Conservation (phyloP, 768 basidiomycete genomes). For the Cyclocybe aegerita region DNA sequence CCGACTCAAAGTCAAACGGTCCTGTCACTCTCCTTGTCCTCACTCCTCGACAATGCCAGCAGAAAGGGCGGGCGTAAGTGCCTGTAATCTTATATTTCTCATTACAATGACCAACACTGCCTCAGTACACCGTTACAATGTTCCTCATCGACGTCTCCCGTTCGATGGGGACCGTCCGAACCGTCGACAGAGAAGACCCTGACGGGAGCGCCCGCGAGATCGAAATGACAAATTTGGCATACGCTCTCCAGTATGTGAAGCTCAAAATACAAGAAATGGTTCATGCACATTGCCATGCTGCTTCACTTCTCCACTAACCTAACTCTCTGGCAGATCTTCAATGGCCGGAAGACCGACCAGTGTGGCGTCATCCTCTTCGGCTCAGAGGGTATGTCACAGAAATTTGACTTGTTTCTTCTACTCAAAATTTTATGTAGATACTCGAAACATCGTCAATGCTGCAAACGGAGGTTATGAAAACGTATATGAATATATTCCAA, state of each 20-base stretch:
- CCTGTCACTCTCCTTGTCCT: constrained; percentile 9
- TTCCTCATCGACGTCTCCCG: constrained; percentile 88
- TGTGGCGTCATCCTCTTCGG: constrained; percentile 90
- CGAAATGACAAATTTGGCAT: constrained; percentile 77
- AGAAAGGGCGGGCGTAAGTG: constrained; percentile 75
- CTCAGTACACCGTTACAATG: constrained; percentile 82
- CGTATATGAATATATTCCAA: constrained; percentile 68
- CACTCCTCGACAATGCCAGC: constrained; percentile 56
- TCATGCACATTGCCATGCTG: constrained; percentile 3
- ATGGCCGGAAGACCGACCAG: constrained; percentile 90
- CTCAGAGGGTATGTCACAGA: constrained; percentile 56
- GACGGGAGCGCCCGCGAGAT: constrained; percentile 48
- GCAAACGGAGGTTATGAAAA: constrained; percentile 71
- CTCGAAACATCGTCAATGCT: constrained; percentile 61
- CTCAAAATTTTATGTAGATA: constrained; percentile 40
- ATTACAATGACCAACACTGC: constrained; percentile 6
- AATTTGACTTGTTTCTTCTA: neutral
- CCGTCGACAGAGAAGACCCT: constrained; percentile 55
- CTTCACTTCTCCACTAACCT: constrained; percentile 1
- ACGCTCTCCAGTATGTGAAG: constrained; percentile 83
- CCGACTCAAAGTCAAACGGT: constrained; percentile 6
- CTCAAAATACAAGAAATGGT: constrained; percentile 94
- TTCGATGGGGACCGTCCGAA: constrained; percentile 72
- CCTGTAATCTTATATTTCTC: neutral
- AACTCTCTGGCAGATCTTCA: constrained; percentile 71